phyloP scores from a whole-genome alignment of 2,329 filamentous ascomycete species.

The Diaporthe sp. region DNA sequence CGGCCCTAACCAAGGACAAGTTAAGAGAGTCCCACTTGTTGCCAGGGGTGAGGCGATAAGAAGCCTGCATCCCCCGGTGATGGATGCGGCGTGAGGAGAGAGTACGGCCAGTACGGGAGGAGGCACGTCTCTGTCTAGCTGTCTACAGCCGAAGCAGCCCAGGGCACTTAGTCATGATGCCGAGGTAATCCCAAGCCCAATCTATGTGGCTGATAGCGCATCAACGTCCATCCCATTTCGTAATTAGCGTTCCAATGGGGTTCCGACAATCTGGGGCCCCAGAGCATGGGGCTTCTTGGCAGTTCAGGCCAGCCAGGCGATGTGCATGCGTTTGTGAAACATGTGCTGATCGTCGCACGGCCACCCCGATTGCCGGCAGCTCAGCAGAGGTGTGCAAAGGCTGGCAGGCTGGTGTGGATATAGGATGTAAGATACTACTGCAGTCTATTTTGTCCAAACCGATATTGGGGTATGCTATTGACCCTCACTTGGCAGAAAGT shows the following conservation, averaged over 20 bases:
- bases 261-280: constrained; percentile 18
- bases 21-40: constrained; percentile 1
- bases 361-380: not conserved
- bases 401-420: not conserved
- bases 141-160: not conserved
- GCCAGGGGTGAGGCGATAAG: constrained; percentile 4
- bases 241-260: constrained; percentile 21
- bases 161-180: constrained; percentile 18
- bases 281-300: constrained; percentile 1
- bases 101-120: not conserved
- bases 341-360: not conserved
- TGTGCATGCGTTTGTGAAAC: not conserved
- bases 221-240: not conserved
- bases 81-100: not conserved
- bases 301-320: not conserved
- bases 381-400: not conserved
- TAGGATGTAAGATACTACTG: not conserved
- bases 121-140: not conserved
- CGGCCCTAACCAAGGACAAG: not conserved
- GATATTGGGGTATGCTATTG: not conserved
- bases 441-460: not conserved
- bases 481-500: not conserved
- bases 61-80: constrained; percentile 1
- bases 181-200: constrained; percentile 11
- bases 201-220: not conserved